Conservation (phyloP, 345 rosid species). For the Kandelia obovata region DNA sequence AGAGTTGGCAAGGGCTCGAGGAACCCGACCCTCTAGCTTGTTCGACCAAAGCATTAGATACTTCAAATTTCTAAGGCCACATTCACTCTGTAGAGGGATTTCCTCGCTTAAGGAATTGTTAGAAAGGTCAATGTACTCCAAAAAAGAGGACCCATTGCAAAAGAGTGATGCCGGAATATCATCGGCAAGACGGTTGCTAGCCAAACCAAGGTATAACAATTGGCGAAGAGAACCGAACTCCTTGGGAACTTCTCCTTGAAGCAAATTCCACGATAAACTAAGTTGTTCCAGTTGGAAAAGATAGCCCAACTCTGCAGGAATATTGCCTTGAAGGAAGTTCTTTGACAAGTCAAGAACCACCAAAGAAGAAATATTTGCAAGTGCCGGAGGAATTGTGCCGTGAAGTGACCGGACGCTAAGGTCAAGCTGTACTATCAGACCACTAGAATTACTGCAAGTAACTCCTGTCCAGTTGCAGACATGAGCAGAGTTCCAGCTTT, state of each 20-base stretch:
- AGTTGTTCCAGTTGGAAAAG: conserved; percentile 50
- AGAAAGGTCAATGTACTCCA: conserved; percentile 70
- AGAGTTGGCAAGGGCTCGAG: conserved; percentile 59
- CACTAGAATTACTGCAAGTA: conserved; percentile 48
- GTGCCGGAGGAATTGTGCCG: conserved; percentile 60
- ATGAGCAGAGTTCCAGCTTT: conserved; percentile 51
- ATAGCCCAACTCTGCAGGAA: conserved; percentile 62
- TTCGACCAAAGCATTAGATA: conserved; percentile 86
- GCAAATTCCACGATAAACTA: conserved; percentile 61
- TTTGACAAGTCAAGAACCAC: conserved; percentile 64
- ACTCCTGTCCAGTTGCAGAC: conserved; percentile 81
- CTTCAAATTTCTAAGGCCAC: conserved; percentile 48
- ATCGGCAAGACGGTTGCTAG: conserved; percentile 52
- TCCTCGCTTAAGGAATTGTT: conserved; percentile 67
- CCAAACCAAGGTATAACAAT: conserved; percentile 59
- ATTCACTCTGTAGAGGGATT: conserved; percentile 50
- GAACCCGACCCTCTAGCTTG: conserved; percentile 50
- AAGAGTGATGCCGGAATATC: conserved; percentile 54
- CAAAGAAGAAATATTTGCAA: conserved; percentile 61
- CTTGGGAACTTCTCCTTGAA: conserved; percentile 58
- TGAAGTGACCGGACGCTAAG: conserved; percentile 51
- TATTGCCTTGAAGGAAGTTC: conserved; percentile 58
- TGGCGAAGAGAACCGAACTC: conserved; percentile 47
- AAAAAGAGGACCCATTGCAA: conserved; percentile 50
- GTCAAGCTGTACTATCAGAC: conserved; percentile 45